These are phyloP conservation scores for Kazachstania sp. DNA, from an alignment of 1,139 yeast genomes.

Conservation along the genomic window DNA sequence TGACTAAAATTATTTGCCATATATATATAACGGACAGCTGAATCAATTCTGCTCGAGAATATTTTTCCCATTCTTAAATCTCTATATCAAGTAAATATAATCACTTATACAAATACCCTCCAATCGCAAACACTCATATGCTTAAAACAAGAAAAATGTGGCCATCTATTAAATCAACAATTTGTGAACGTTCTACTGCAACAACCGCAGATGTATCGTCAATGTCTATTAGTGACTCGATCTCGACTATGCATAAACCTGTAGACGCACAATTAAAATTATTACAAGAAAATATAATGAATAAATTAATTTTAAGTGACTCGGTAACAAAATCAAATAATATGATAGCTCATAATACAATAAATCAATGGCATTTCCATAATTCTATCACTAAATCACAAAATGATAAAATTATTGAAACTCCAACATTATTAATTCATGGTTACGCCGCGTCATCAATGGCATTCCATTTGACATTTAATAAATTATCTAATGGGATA, in stretches of 20 bases:
- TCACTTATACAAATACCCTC: not conserved
- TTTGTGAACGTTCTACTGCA: not conserved
- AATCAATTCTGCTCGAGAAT: too few relatives aligned
- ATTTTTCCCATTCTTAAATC: too few relatives aligned
- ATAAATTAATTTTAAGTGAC: conserved; percentile 4
- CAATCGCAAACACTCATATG: not conserved
- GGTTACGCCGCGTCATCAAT: conserved; percentile 91
- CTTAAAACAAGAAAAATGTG: not conserved
- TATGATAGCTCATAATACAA: conserved; percentile 12
- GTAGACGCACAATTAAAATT: conserved; percentile 7
- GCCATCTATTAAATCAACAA: not conserved
- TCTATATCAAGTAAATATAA: too few relatives aligned
- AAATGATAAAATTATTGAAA: conserved; percentile 9
- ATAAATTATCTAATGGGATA: conserved; percentile 38
- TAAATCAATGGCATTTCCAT: conserved; percentile 25
- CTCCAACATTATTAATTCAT: conserved; percentile 57
- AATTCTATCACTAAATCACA: conserved; percentile 9
- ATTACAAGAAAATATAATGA: conserved; percentile 15
- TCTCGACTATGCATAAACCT: not conserved
- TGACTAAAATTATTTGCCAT: too few relatives aligned
- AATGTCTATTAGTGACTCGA: not conserved
- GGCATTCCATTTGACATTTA: conserved; percentile 73
- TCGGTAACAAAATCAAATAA: conserved; percentile 5
- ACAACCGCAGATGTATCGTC: not conserved
- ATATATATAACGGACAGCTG: too few relatives aligned